Percentiles rank a stretch among this genome's conserved stretches.
Conservation (phyloP, 805 yeast species). For the Pichia nakasei region DNA sequence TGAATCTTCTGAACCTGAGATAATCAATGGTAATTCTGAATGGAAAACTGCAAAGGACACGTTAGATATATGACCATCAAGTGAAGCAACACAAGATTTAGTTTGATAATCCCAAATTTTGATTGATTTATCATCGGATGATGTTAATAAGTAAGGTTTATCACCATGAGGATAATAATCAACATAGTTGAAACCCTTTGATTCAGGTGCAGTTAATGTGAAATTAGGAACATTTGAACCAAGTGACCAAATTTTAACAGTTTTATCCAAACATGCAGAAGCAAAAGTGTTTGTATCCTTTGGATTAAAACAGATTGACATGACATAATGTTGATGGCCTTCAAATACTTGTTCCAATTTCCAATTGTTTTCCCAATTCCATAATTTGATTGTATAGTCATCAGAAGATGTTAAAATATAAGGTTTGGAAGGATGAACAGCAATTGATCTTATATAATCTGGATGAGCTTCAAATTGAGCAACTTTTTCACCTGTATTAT, state of each 20-base stretch:
- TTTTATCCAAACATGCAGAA: slow-evolving; percentile 90
- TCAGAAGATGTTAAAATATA: slow-evolving; percentile 83
- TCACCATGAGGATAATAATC: slow-evolving; percentile 97
- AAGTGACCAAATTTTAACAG: slow-evolving; percentile 94
- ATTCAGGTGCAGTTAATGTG: slow-evolving; percentile 83
- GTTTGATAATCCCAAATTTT: slow-evolving; percentile 97
- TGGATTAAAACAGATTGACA: slow-evolving; percentile 93
- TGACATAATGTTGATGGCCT: slow-evolving; percentile 93
- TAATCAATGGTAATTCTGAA: slow-evolving; percentile 90
- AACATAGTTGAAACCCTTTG: slow-evolving; percentile 91
- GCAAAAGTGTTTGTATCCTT: slow-evolving; percentile 98
- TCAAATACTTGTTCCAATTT: slow-evolving; percentile 80
- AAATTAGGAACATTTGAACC: slow-evolving; percentile 85
- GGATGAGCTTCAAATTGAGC: slow-evolving; percentile 97
- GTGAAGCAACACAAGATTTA: slow-evolving; percentile 86
- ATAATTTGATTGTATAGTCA: slow-evolving; percentile 82
- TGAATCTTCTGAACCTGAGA: slow-evolving; percentile 96
- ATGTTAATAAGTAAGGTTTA: slow-evolving; percentile 88
- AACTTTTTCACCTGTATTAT: slow-evolving; percentile 90
- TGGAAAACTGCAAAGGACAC: slow-evolving; percentile 97
- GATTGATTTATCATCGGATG: slow-evolving; percentile 84
- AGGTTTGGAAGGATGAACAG: slow-evolving; percentile 92
- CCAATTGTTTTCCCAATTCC: slow-evolving; percentile 99
- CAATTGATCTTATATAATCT: slow-evolving; percentile 87
- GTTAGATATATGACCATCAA: slow-evolving; percentile 89